Evolutionary conservation across 2,329 filamentous ascomycete genomes (phyloP).

Genomic region (Dactylonectria macrodidyma): DNA sequence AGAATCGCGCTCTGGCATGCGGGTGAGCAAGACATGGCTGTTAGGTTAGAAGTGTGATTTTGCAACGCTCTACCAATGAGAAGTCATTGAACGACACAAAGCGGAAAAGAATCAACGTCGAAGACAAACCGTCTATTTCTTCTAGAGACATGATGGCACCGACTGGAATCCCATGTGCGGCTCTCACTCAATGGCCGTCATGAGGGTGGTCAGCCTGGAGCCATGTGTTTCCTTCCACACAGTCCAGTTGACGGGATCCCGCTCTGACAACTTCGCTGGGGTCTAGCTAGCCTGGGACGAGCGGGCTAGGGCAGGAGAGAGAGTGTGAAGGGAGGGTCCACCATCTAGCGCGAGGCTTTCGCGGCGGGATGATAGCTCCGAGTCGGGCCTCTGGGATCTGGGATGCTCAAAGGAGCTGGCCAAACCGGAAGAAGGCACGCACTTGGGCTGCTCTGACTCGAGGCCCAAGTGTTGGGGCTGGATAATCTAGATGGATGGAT

Average conservation of each 20-base stretch:
- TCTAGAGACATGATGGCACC: not conserved
- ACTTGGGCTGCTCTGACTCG: not conserved
- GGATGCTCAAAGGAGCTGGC: not conserved
- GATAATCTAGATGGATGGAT: not conserved
- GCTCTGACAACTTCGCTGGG: not conserved
- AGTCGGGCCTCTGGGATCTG: not conserved
- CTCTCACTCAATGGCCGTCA: not conserved
- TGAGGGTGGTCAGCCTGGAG: not conserved
- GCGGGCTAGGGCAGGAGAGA: not conserved
- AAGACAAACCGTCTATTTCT: not conserved
- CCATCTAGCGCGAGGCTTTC: slow-evolving; percentile 3
- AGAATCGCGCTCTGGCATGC: not conserved
- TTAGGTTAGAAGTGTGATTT: not conserved
- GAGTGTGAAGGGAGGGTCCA: not conserved
- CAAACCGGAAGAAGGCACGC: not conserved
- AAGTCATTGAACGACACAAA: not conserved
- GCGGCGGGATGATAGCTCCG: not conserved
- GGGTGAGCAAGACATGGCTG: not conserved
- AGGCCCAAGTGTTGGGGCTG: not conserved
- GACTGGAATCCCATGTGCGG: not conserved
- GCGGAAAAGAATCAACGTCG: not conserved
- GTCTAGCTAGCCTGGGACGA: not conserved
- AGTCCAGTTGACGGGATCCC: not conserved
- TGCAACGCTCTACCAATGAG: not conserved
- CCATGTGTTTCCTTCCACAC: not conserved